phyloP scores from a whole-genome alignment of 1,139 yeast genomes.

The Kodamaea alishanica region DNA sequence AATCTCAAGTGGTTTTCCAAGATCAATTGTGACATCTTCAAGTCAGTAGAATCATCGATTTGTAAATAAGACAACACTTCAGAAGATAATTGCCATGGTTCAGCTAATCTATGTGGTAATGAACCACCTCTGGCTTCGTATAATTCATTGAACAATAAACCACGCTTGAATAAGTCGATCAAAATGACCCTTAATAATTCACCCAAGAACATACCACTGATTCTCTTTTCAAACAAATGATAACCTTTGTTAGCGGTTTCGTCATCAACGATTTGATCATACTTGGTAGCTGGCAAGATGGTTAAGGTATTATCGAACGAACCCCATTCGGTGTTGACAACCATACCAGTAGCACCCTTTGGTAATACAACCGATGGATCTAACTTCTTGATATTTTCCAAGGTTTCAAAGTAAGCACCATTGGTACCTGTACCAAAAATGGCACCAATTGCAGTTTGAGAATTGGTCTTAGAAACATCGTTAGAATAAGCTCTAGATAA shows the following conservation, averaged over 20 bases:
- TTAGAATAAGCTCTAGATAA: conserved; percentile 83
- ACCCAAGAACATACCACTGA: conserved; percentile 92
- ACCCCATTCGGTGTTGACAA: conserved; percentile 96
- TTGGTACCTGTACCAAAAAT: conserved; percentile 97
- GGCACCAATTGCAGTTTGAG: conserved; percentile 77
- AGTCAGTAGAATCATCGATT: conserved; percentile 70
- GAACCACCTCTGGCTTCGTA: conserved; percentile 49
- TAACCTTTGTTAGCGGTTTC: conserved; percentile 79
- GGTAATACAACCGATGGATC: conserved; percentile 32
- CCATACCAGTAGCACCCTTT: conserved; percentile 66
- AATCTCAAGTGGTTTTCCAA: conserved; percentile 62
- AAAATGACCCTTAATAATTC: conserved; percentile 75
- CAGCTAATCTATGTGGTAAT: conserved; percentile 62
- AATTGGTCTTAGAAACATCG: conserved; percentile 50
- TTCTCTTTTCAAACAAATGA: conserved; percentile 90
- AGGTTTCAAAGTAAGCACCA: conserved; percentile 82
- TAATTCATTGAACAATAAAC: conserved; percentile 53
- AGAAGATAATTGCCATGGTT: conserved; percentile 77
- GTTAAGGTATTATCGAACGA: conserved; percentile 80
- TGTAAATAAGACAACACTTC: conserved; percentile 80
- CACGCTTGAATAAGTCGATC: conserved; percentile 59
- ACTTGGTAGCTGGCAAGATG: conserved; percentile 69
- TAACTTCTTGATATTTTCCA: conserved; percentile 69
- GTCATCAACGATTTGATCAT: conserved; percentile 65
- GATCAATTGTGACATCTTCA: conserved; percentile 62